Base-by-base conservation (phyloP, 2,329 filamentous ascomycete genomes). In the Clathrospora elynae region DNA sequence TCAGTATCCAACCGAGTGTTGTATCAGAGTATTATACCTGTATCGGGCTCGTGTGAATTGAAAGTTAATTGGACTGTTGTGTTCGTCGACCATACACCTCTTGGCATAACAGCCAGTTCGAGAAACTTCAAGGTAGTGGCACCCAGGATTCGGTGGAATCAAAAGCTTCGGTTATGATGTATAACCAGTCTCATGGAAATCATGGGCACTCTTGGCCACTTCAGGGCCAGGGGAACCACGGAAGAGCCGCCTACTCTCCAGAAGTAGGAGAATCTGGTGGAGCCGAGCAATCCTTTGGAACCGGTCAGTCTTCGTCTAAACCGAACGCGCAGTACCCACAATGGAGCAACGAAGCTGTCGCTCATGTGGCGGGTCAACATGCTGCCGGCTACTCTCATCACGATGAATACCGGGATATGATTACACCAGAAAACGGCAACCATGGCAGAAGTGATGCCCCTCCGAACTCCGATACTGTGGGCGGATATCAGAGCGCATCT, bases 271-370 rank as follows among this genome's bases (percentile, higher is more conserved):
- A 14, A 12, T 23, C 17, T 25, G 16, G 14, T 34, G 17, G 29
- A 20, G 8, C 37, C 17, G 29, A 33, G 22, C 37, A 33, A 11
- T 13, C 37, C n/a, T 16, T n/a, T n/a, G 31, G 29, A 19, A 18
- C 23, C 19, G 30, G 14, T 10, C 18, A 28, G 14, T n/a, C 29
- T 40, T 26, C n/a, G n/a, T 33, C 14, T 12, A 22, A 11, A 16
- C 10, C 17, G 14, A n/a, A n/a, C n/a, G 12, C 17, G 13, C 18
- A 26, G 23, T 7, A 9, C 10, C 37, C 25, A 20, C 19, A 16
- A 16, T 40, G 37, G 37, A 17, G 14, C n/a, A 23, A 23, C 20
- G 20, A 10, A 23, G 10, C 20, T 6, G 6, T 10, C 6, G 6
- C 20, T 23, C 10, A 23, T 10, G 6, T 10, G 20, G n/a, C n/a